Evolutionary conservation across 2,329 filamentous ascomycete species (phyloP), one percentile per base, ranked within the genome.

Genomic region (Microcyclospora tardicrescens): DNA sequence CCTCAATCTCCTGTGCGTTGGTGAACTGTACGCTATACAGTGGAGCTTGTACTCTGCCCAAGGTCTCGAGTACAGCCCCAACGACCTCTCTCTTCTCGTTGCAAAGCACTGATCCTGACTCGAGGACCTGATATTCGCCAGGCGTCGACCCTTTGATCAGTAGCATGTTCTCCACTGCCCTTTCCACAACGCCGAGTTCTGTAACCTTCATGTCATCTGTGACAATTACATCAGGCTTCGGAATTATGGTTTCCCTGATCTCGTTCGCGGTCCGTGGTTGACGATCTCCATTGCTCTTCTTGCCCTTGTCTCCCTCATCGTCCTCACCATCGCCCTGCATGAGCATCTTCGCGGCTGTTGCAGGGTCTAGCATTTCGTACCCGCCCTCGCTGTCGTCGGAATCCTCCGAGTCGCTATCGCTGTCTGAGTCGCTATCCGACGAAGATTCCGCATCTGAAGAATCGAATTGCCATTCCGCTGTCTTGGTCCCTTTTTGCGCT

Each of bases 261-360:
- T 98, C 91, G 58, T 96, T 94, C 56, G 84, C 80, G 1, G 86
- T 94, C 42, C 81, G 77, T 33, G 93, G 62, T 33, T 54, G 50
- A 74, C 46, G 34, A 34, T 52, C 47, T 11, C 33, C 42, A 30
- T 72, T 58, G 57, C 51, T 63, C 61, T 24, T 60, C 56, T 46
- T 44, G 37, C 62, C 60, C 35, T 69, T 71, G 16, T 66, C 66
- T 12, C 75, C 72, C 10, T 72, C 75, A 49, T 86, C 85, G 38
- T 87, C 82, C 39, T 91, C 86, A 27, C 71, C 78, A 46, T 89
- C 86, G 33, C 75, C 81, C 45, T 80, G 73, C 84, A 96, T 93
- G 15, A 96, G 67, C 35, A 93, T 77, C 28, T 80, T 79, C 1
- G 84, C 85, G 41, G 84, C 81, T 57, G 93, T 86, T 52, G 87